Evolutionary conservation across 768 basidiomycete genomes (phyloP).

Genomic region (Xerocomellus chrysenteron): DNA sequence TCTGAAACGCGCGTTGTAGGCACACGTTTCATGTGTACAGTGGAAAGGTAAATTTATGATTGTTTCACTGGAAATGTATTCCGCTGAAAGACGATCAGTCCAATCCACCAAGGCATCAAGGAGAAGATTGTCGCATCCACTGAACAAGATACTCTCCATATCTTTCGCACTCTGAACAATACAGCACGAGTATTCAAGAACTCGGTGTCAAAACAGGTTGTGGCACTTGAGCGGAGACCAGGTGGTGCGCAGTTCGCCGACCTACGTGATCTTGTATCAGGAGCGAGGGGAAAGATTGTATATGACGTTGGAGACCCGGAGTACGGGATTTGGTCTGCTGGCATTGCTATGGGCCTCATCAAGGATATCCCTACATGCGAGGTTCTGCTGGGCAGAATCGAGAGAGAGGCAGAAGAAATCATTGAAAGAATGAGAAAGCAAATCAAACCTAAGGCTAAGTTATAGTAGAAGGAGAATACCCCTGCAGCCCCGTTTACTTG

Average conservation of each 20-base stretch:
- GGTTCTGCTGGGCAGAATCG: constrained; percentile 64
- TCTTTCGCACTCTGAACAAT: constrained; percentile 84
- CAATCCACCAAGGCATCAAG: constrained; percentile 89
- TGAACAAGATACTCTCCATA: constrained; percentile 84
- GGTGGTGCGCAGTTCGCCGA: constrained; percentile 90
- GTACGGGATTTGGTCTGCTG: constrained; percentile 82
- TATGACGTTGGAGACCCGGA: constrained; percentile 86
- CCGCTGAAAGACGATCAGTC: constrained; percentile 40
- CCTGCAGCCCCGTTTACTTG: neutral
- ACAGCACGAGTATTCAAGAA: constrained; percentile 89
- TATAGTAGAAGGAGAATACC: constrained; percentile 16
- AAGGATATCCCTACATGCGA: constrained; percentile 83
- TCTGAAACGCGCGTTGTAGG: constrained; percentile 30
- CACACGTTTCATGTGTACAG: constrained; percentile 91
- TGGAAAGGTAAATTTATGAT: constrained; percentile 56
- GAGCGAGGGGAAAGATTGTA: constrained; percentile 65
- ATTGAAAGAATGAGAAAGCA: constrained; percentile 46
- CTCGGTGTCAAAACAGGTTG: constrained; percentile 78
- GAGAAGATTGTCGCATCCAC: constrained; percentile 80
- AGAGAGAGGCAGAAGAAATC: constrained; percentile 70
- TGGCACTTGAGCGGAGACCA: constrained; percentile 74
- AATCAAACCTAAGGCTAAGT: constrained; percentile 17
- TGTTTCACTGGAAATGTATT: neutral
- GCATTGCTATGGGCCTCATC: constrained; percentile 67
- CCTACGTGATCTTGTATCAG: constrained; percentile 72